Conservation (phyloP, 306 rosid genomes). For the Prunus salicina region DNA sequence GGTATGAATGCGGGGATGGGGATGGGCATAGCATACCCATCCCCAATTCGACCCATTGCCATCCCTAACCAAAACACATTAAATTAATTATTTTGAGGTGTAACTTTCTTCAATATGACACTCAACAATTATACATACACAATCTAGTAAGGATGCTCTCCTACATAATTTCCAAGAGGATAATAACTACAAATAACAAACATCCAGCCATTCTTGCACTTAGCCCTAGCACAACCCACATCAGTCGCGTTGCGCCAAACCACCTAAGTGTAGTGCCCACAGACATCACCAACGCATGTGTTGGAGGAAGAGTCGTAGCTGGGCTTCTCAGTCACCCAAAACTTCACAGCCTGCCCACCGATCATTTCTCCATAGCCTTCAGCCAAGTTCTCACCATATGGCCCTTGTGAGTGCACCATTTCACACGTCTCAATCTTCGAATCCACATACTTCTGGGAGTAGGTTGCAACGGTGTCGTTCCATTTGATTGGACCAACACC, state of each 20-base stretch:
- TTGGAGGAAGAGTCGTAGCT: conserved; percentile 39
- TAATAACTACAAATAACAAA: conserved; percentile 57
- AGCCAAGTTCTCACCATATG: conserved; percentile 56
- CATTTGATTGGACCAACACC: conserved; percentile 23
- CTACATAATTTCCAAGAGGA: conserved; percentile 48
- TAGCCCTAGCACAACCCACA: conserved; percentile 52
- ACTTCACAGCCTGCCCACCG: conserved; percentile 35
- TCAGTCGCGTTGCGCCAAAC: conserved; percentile 38
- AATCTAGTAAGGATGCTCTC: conserved; percentile 20
- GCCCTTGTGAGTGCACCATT: conserved; percentile 56
- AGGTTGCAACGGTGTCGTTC: conserved; percentile 29
- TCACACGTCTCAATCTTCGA: conserved; percentile 24
- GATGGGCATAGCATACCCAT: too few relatives aligned
- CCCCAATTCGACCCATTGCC: too few relatives aligned
- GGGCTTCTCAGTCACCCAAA: conserved; percentile 53
- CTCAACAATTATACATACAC: neutral
- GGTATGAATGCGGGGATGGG: too few relatives aligned
- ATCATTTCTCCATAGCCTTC: conserved; percentile 37
- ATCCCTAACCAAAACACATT: too few relatives aligned
- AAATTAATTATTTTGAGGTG: too few relatives aligned
- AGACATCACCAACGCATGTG: conserved; percentile 42
- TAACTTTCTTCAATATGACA: too few relatives aligned
- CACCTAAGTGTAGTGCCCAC: conserved; percentile 58
- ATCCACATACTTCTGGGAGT: conserved; percentile 47
- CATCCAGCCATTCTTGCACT: conserved; percentile 40